phyloP scores from a whole-genome alignment of 257 asterid genomes.

The Nicotiana paniculata region DNA sequence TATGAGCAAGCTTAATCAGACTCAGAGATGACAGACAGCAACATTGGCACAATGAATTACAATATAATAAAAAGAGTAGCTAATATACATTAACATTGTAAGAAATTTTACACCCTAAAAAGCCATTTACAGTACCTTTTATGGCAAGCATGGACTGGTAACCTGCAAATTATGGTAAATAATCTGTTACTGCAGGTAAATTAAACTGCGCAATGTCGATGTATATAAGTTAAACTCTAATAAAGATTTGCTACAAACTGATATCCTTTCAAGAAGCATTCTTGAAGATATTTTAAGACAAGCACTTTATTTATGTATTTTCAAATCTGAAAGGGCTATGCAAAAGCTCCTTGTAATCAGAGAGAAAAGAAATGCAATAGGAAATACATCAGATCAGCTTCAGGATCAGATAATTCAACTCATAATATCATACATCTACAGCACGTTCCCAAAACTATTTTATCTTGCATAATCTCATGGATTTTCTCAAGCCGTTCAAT shows the following conservation, averaged over 20 bases:
- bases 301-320: background rate
- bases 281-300: background rate
- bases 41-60: background rate
- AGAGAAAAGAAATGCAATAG: background rate
- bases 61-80: too few relatives aligned
- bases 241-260: background rate
- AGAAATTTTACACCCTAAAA: too few relatives aligned
- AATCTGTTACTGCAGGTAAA: background rate
- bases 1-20: background rate
- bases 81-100: too few relatives aligned
- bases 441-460: conserved; percentile 24
- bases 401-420: background rate
- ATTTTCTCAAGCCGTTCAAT: conserved; percentile 40
- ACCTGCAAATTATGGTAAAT: background rate
- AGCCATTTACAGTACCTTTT: background rate
- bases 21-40: background rate
- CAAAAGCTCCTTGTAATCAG: background rate
- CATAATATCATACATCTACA: conserved; percentile 33
- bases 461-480: conserved; percentile 25
- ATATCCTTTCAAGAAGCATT: background rate
- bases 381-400: background rate
- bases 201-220: too few relatives aligned
- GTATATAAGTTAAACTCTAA: background rate
- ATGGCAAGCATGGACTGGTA: background rate
- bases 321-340: background rate